Conservation (phyloP, 1,284 basidiomycete species). For the Leucoagaricus sp. region DNA sequence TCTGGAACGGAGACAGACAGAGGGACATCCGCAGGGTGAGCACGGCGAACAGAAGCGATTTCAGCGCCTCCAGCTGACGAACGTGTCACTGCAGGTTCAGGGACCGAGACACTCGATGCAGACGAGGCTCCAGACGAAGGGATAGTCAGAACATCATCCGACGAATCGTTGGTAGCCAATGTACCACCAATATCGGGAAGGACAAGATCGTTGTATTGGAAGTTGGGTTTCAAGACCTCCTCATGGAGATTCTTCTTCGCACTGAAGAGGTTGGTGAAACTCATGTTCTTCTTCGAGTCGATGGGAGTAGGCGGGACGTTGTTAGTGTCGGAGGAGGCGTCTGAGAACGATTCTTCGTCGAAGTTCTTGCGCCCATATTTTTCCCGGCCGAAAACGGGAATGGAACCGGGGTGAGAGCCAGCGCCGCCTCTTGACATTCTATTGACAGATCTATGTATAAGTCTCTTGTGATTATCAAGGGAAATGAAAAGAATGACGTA, state of each 20-base stretch:
- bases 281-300: conserved; percentile 33
- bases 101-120: conserved; percentile 23
- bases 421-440: conserved; percentile 1
- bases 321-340: neutral
- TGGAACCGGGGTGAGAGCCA: conserved; percentile 1
- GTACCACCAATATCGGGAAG: conserved; percentile 40
- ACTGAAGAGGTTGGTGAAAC: neutral
- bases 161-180: conserved; percentile 35
- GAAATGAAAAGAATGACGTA: conserved; percentile 27
- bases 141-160: conserved; percentile 27
- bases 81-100: conserved; percentile 23
- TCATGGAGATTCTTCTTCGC: conserved; percentile 11
- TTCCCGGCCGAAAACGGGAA: neutral
- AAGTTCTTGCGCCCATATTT: conserved; percentile 11
- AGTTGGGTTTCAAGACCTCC: conserved; percentile 20
- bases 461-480: neutral
- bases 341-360: conserved; percentile 7
- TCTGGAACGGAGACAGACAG: neutral
- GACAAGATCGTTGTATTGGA: conserved; percentile 37
- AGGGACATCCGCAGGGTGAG: neutral
- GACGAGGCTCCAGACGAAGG: conserved; percentile 29
- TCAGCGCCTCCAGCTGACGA: conserved; percentile 1
- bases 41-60: conserved; percentile 3
- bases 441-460: neutral
- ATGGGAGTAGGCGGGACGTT: neutral